A percentile compares a stretch with the other conserved stretches of the same genome.
Conservation (phyloP, 495 filamentous ascomycete genomes). For the Viridothelium virens region DNA sequence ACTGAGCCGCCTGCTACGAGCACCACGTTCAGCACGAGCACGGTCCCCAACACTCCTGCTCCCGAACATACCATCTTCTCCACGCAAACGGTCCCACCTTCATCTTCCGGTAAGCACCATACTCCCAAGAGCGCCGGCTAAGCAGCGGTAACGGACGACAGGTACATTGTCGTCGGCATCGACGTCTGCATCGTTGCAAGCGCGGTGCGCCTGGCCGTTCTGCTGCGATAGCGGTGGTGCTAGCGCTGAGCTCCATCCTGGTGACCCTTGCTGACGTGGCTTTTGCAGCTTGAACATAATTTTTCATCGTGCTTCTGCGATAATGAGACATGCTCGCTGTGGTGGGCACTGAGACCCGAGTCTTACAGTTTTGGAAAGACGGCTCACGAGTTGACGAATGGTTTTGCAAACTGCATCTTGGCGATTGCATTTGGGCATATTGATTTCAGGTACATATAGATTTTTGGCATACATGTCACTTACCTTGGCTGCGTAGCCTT, state of each 20-base stretch:
- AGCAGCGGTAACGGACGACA: constrained; percentile 10
- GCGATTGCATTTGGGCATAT: background rate
- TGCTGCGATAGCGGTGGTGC: constrained; percentile 3
- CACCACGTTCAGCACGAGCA: constrained; percentile 9
- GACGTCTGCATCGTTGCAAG: constrained; percentile 3
- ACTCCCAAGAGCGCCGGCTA: background rate
- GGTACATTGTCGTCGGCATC: background rate
- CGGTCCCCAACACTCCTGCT: background rate
- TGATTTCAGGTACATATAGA: background rate
- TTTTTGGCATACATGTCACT: background rate
- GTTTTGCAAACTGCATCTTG: background rate
- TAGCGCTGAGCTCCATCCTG: constrained; percentile 1
- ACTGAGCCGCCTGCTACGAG: background rate
- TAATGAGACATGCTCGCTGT: background rate
- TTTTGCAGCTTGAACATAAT: background rate
- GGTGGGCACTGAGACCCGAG: background rate
- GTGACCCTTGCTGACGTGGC: background rate
- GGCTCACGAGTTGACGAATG: background rate
- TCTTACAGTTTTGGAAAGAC: background rate
- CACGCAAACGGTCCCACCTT: background rate
- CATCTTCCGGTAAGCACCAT: constrained; percentile 1
- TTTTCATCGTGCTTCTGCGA: background rate
- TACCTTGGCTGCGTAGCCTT: background rate
- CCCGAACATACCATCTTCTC: constrained; percentile 8
- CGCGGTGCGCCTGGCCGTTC: constrained; percentile 8